phyloP scores from a whole-genome alignment of 495 filamentous ascomycete genomes.

The Penicillium bovifimosum region DNA sequence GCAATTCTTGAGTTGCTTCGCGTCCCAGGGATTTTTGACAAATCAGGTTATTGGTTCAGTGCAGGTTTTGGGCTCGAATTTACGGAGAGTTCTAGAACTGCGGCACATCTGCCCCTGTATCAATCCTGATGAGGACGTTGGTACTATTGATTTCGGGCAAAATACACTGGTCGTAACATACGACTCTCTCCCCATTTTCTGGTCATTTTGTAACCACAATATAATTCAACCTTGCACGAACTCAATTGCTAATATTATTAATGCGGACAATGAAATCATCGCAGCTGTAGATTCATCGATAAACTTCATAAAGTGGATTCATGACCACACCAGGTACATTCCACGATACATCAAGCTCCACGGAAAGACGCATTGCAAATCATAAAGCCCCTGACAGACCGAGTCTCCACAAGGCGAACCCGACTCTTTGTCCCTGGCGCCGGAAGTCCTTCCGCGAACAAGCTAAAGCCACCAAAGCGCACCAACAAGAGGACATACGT shows the following conservation, averaged over 20 bases:
- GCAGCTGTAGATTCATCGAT: not conserved
- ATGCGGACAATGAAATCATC: not conserved
- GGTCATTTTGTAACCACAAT: not conserved
- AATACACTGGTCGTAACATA: not conserved
- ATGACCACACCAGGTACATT: not conserved
- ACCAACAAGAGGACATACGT: not conserved
- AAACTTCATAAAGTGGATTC: conserved; percentile 1
- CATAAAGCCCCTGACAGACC: conserved; percentile 3
- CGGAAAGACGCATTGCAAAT: conserved; percentile 3
- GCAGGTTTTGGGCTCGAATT: conserved; percentile 3
- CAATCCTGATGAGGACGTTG: conserved; percentile 2
- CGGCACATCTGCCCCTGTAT: conserved; percentile 7
- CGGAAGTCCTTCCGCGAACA: conserved; percentile 4
- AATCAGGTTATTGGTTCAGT: not conserved
- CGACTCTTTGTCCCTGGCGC: conserved; percentile 10
- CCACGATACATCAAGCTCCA: not conserved
- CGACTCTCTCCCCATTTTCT: not conserved
- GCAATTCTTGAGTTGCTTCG: not conserved
- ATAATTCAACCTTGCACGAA: not conserved
- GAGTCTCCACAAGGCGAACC: not conserved
- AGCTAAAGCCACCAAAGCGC: not conserved
- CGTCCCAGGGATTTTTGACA: not conserved
- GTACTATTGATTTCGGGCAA: conserved; percentile 7
- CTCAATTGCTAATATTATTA: not conserved
- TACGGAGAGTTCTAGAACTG: not conserved